phyloP scores from a whole-genome alignment of 2,329 filamentous ascomycete genomes.

The Sphaerulina musiva region DNA sequence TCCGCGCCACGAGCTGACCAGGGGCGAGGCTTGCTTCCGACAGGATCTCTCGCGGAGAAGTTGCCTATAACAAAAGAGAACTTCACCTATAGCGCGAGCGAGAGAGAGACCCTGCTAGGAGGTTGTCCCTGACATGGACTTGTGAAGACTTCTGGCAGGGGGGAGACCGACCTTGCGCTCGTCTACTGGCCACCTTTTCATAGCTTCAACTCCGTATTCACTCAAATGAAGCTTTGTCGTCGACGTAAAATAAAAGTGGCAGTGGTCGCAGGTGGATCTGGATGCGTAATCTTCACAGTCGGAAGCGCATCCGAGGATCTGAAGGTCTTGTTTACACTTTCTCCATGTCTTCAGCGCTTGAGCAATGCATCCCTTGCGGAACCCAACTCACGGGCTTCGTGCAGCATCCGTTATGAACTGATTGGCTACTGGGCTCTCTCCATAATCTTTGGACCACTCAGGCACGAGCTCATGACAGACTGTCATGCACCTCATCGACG shows the following conservation, averaged over 20 bases:
- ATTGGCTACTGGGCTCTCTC: neutral
- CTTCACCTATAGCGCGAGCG: neutral
- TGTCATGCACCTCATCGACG: conserved; percentile 9
- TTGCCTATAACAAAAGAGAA: neutral
- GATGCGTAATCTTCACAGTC: neutral
- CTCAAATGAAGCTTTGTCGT: neutral
- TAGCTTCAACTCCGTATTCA: neutral
- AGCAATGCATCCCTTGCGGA: conserved; percentile 17
- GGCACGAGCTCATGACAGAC: conserved; percentile 2
- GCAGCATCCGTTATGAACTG: neutral
- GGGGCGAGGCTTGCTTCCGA: neutral
- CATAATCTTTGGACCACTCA: neutral
- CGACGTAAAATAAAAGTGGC: neutral
- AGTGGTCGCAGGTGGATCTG: neutral
- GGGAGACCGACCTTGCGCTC: neutral
- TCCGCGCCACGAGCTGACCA: neutral
- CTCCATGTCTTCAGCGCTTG: conserved; percentile 14
- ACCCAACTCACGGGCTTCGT: conserved; percentile 1
- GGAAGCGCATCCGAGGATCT: neutral
- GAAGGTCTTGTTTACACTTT: conserved; percentile 15
- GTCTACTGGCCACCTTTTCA: neutral
- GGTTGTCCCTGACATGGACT: neutral
- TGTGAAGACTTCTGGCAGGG: neutral
- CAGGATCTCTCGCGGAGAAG: neutral
- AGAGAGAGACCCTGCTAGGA: neutral